phyloP scores from a whole-genome alignment of 305 asterid species.

The Fraxinus velutina region DNA sequence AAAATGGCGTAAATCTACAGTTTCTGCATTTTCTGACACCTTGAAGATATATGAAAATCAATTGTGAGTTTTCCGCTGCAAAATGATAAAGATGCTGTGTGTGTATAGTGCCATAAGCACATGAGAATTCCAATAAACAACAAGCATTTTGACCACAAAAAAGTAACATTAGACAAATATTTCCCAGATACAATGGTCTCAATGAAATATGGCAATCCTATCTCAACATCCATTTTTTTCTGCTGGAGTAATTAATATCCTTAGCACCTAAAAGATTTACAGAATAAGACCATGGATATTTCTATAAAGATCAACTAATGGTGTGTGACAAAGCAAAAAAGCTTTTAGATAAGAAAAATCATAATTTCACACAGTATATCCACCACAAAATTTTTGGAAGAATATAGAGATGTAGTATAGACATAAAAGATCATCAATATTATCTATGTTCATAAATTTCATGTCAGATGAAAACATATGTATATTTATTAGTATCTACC shows the following conservation, averaged over 20 bases:
- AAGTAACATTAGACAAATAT: not conserved
- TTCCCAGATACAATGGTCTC: not conserved
- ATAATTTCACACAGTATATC: not conserved
- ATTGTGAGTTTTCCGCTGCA: slow-evolving; percentile 17
- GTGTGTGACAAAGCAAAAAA: not conserved
- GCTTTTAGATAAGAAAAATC: not conserved
- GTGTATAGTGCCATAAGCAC: not conserved
- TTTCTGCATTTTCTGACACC: slow-evolving; percentile 68
- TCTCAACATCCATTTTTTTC: not conserved
- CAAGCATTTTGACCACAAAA: not conserved
- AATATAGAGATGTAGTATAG: not conserved
- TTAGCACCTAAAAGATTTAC: not conserved
- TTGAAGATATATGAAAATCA: slow-evolving; percentile 29
- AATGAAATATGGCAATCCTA: not conserved
- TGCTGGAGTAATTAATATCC: not conserved
- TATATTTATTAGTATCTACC: not conserved
- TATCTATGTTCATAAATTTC: not conserved
- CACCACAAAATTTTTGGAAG: not conserved
- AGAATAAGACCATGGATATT: not conserved
- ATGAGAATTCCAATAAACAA: slow-evolving; percentile 4
- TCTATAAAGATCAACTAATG: slow-evolving; percentile 1
- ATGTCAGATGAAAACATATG: not conserved
- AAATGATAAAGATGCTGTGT: not conserved
- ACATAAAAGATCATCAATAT: not conserved
- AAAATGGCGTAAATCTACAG: slow-evolving; percentile 80